Evolutionary conservation across 2,329 filamentous ascomycete species (phyloP).

Genomic region (Trichoderma endophyticum): DNA sequence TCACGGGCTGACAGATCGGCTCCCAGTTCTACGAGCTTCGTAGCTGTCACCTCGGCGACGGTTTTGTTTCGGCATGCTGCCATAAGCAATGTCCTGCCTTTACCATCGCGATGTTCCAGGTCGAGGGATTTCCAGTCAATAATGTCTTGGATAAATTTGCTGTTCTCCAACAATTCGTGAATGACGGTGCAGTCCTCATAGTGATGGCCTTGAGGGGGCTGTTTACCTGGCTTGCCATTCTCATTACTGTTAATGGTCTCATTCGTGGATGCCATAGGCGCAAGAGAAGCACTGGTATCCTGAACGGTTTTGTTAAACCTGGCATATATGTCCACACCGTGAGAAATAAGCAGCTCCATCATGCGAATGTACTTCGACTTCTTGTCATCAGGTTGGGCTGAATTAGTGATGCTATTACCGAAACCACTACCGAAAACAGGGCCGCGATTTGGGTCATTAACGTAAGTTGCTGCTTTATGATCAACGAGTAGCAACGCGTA

Average conservation of each 20-base stretch:
- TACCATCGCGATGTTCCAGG: constrained; percentile 24
- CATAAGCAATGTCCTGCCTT: constrained; percentile 27
- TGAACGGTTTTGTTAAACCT: neutral
- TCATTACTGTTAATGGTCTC: neutral
- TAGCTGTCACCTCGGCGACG: constrained; percentile 12
- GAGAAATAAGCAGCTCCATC: neutral
- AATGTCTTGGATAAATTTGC: constrained; percentile 18
- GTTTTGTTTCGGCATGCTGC: constrained; percentile 21
- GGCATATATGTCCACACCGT: neutral
- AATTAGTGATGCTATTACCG: too few relatives aligned
- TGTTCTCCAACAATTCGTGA: constrained; percentile 24
- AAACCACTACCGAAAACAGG: too few relatives aligned
- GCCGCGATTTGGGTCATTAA: neutral
- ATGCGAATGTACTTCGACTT: neutral
- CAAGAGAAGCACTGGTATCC: neutral
- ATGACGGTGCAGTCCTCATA: constrained; percentile 22
- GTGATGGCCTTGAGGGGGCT: neutral
- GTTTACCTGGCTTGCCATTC: neutral
- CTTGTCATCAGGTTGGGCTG: too few relatives aligned
- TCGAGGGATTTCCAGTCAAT: constrained; percentile 21
- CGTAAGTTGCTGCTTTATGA: neutral
- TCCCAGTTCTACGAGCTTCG: constrained; percentile 9
- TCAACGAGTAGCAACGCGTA: neutral
- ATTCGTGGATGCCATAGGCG: neutral
- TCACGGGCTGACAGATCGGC: constrained; percentile 27